Base-by-base conservation (phyloP, 768 basidiomycete genomes). In the Chiua virens region DNA sequence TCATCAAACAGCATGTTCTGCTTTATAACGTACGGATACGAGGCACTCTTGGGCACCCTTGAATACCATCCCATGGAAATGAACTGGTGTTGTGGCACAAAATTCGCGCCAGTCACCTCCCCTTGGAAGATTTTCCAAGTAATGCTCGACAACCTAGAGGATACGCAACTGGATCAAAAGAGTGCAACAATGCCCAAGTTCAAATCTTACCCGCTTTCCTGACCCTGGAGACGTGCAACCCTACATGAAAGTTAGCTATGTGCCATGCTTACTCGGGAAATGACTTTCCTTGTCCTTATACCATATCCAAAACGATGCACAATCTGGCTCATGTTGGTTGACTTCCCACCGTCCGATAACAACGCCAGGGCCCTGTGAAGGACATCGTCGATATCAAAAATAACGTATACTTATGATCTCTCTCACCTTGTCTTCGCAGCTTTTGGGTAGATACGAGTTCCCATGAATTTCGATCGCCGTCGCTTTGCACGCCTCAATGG, bases 51-150 rank as follows among this genome's bases (percentile, higher is more conserved):
- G 43, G 0, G 68, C 61, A 15, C 61, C 58, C 0, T 40, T 18
- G 36, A 68, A 71, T 20, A 61, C 58, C 49, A 68, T 43, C 7
- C 57, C 56, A n/a, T 17, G 53, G 51, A 71, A 68, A 11, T 30
- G 47, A 1, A 48, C 61, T 0, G 69, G 69, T 2, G 69, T 71
- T 6, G 68, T 69, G 14, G 70, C 64, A 43, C 70, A 71, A 42
- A 71, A 65, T 42, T 62, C 58, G 10, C 56, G 53, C 68, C 69
- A 71, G 22, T 64, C 62, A 15, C 58, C 45, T 7, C 67, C 64
- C 8, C 6, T 4, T 8, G 63, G 67, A 15, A 71, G 57, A 17
- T 66, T 63, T n/a, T 62, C 59, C 8, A 71, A 43, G 39, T 56
- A 64, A 2, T 68, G 63, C 20, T 71, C 66, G 45, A 69, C 59